These are phyloP conservation scores for Hanseniaspora nectarophila DNA, from an alignment of 805 yeast genomes.

Conservation along the genomic window DNA sequence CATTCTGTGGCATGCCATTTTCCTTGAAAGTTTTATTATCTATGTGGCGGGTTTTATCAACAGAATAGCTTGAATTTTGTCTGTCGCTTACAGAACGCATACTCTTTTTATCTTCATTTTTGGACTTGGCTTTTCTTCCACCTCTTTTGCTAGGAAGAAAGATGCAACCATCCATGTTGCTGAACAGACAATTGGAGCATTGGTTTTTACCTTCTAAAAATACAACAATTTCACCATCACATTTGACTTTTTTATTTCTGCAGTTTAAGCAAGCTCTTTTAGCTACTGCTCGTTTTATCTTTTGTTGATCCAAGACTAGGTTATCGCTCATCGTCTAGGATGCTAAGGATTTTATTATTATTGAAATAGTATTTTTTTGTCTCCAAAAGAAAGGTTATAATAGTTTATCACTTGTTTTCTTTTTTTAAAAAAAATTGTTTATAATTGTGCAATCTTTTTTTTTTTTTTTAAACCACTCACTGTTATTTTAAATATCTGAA, in stretches of 20 bases:
- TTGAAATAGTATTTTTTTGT: no score
- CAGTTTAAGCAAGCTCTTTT: slow-evolving; percentile 52
- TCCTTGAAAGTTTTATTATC: no score
- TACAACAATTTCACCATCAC: slow-evolving; percentile 44
- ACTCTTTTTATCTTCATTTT: not conserved
- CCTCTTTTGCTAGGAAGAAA: slow-evolving; percentile 49
- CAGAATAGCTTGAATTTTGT: not conserved
- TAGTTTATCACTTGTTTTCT: not conserved
- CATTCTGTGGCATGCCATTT: not conserved
- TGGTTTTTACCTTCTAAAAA: slow-evolving; percentile 20
- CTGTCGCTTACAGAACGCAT: not conserved
- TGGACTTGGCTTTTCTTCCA: slow-evolving; percentile 34
- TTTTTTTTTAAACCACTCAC: no score
- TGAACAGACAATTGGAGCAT: slow-evolving; percentile 41
- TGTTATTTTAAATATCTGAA: no score
- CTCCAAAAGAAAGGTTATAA: not conserved
- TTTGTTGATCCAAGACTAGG: not conserved
- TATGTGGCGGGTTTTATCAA: not conserved
- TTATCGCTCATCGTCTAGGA: no score
- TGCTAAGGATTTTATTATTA: no score
- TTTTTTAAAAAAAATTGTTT: no score
- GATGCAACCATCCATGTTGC: slow-evolving; percentile 37
- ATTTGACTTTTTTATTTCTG: slow-evolving; percentile 52
- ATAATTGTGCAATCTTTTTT: no score
- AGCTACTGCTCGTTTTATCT: slow-evolving; percentile 32